Evolutionary conservation across 495 filamentous ascomycete genomes (phyloP), one percentile per base, ranked within the genome.

Genomic region (Pseudotulostoma volvatum): DNA sequence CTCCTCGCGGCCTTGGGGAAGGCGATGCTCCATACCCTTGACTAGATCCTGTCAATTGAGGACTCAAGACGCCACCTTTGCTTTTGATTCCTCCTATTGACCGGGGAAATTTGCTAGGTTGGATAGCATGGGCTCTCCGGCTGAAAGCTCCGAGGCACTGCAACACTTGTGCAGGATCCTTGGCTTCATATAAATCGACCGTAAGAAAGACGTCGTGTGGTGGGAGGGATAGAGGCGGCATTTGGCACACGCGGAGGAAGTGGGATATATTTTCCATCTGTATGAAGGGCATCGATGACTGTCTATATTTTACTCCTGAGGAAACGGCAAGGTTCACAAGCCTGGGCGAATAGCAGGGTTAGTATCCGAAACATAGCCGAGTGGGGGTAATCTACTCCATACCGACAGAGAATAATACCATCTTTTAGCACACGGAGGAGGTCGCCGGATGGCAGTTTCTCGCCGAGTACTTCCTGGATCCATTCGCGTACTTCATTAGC

Each of bases 191-290:
- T 33, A 99, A 74, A 59, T 99, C 92, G 45, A 96, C 92, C 2
- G 92, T 99, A 41, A 95, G 74, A 60, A 99, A 99, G 45, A 87
- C 72, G 54, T 99, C 92, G 62, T 96, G 92, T 3, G 88, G 74
- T 20, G 84, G 85, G 28, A 99, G 71, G 54, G 76, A 82, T 21
- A 99, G 66, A 2, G 92, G 90, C 18, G 81, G 74, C 30, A 67
- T 60, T 55, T 93, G 80, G 60, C 84, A 85, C 36, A 85, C 83
- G 47, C 74, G 76, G 34, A 99, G 76, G 63, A 95, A 99, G 53
- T 90, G 82, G 7, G 88, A 92, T 51, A 99, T 94, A 49, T 99
- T 96, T 55, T 99, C 90, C 90, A 94, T 96, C 59, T 96, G 92
- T 21, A 96, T 87, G 58, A 97, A 97, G 2, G 90, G 90, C 86